Percentiles rank a stretch among this genome's conserved stretches.
Conservation (phyloP, 2,329 filamentous ascomycete genomes). For the Colletotrichum chlorophyti region DNA sequence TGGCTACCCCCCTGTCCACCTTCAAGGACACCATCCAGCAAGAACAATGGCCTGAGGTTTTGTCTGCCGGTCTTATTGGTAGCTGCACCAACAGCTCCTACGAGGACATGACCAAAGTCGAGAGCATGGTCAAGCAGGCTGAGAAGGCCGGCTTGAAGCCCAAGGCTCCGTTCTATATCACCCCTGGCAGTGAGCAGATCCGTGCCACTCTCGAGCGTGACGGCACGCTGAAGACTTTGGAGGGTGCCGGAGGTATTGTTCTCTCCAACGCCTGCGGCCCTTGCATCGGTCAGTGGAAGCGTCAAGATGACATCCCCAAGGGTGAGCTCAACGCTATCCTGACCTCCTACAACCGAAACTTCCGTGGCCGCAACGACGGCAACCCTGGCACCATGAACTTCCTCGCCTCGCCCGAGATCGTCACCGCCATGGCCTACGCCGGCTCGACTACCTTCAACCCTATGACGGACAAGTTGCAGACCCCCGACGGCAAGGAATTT, state of each 20-base stretch:
- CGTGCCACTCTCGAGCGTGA: constrained; percentile 92
- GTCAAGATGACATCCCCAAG: constrained; percentile 84
- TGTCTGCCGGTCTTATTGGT: constrained; percentile 93
- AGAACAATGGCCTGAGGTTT: constrained; percentile 88
- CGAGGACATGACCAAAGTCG: constrained; percentile 96
- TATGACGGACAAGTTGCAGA: constrained; percentile 82
- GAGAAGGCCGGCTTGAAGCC: constrained; percentile 88
- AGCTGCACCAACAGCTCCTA: constrained; percentile 99
- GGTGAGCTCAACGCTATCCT: constrained; percentile 93
- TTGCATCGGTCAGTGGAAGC: constrained; percentile 94
- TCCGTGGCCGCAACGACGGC: constrained; percentile 94
- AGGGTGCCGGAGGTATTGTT: constrained; percentile 84
- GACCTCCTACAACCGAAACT: constrained; percentile 98
- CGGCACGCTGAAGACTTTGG: constrained; percentile 84
- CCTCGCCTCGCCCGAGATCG: constrained; percentile 93
- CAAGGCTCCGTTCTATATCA: constrained; percentile 92
- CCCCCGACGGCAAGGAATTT: constrained; percentile 82
- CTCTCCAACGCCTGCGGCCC: constrained; percentile 95
- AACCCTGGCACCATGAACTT: constrained; percentile 99
- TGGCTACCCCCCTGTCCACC: constrained; percentile 88
- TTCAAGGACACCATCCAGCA: constrained; percentile 86
- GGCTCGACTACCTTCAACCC: constrained; percentile 96
- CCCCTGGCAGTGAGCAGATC: constrained; percentile 95
- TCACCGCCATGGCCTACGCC: constrained; percentile 94
- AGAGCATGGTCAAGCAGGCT: constrained; percentile 92